Base-by-base conservation (phyloP, 1,139 yeast species). In the Lodderomyces orthopsilosis region DNA sequence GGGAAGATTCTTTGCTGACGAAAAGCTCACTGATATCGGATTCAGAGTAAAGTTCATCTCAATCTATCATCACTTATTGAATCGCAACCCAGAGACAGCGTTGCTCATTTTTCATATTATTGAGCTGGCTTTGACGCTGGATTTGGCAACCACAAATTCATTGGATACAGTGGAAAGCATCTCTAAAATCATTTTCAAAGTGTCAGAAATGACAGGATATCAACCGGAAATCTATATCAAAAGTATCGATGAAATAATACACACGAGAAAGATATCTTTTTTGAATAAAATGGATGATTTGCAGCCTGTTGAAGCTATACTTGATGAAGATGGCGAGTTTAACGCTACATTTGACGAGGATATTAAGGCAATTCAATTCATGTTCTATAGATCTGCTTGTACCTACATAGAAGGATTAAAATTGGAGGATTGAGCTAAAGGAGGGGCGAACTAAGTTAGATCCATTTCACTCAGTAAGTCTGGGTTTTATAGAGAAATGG, bases 11-110 rank as follows among this genome's bases (percentile, higher is more conserved):
- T 73, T 77, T 46, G 83, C 81, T 59, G 68, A 68, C 27, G 62
- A 74, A 2, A 75, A 75, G 5, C 63, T 74, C 1, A 74, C 65
- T 24, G 77, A 72, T 46, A 56, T 57, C 23, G 65, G 69, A 4
- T 69, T 79, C 46, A 81, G 75, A 43, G 54, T 72, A 10, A 74
- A 83, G 42, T 84, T 81, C 51, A 62, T 86, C 42, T 64, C 70
- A 12, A 58, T 85, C 14, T 65, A 77, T 55, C 64, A 68, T 46
- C 63, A 72, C 48, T 55, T 81, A 43, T 68, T 77, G 40, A 58
- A 60, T 27, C 49, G 54, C 38, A 60, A 63, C 40, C 70, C 69
- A 15, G 58, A 59, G 9, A 49, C 68, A 28, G 73, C 77, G n/a
- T 63, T 74, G 49, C 63, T 64, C 46, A 64, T 77, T n/a, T 79